Evolutionary conservation across 1,284 basidiomycete genomes (phyloP).

Genomic region (Ustilago trichophora): DNA sequence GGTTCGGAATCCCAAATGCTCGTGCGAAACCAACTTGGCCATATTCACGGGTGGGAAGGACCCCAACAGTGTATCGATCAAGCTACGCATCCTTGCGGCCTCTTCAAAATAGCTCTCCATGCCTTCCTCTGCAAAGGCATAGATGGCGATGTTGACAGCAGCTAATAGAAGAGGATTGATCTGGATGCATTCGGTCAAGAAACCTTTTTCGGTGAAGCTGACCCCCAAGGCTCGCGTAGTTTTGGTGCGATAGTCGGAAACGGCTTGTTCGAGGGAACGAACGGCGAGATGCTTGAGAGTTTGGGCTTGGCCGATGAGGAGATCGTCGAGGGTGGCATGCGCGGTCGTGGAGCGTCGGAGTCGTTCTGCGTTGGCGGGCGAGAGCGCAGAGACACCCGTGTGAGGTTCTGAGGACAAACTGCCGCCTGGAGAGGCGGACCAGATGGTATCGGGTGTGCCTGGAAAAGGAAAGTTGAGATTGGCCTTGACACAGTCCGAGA

Average conservation of each 20-base stretch:
- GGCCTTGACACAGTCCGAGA: constrained; percentile 32
- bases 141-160: constrained; percentile 39
- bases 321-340: constrained; percentile 35
- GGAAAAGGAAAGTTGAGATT: constrained; percentile 28
- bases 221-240: constrained; percentile 17
- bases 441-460: constrained; percentile 27
- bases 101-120: constrained; percentile 39
- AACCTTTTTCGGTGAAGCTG: constrained; percentile 34
- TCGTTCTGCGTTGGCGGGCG: constrained; percentile 32
- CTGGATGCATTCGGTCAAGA: constrained; percentile 14
- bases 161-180: constrained; percentile 35
- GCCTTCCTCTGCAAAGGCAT: constrained; percentile 38
- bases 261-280: constrained; percentile 28
- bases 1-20: constrained; percentile 31
- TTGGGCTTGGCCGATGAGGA: constrained; percentile 37
- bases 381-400: constrained; percentile 3
- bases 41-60: constrained; percentile 30
- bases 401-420: constrained; percentile 14
- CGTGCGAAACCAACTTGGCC: constrained; percentile 19
- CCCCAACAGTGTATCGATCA: constrained; percentile 29
- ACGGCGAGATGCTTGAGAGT: constrained; percentile 34
- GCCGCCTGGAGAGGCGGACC: constrained; percentile 19
- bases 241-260: constrained; percentile 26
- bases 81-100: constrained; percentile 17
- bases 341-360: constrained; percentile 16